Evolutionary conservation across 345 rosid species (phyloP), one percentile per base, ranked within the genome.

Genomic region (Hypericum perforatum): DNA sequence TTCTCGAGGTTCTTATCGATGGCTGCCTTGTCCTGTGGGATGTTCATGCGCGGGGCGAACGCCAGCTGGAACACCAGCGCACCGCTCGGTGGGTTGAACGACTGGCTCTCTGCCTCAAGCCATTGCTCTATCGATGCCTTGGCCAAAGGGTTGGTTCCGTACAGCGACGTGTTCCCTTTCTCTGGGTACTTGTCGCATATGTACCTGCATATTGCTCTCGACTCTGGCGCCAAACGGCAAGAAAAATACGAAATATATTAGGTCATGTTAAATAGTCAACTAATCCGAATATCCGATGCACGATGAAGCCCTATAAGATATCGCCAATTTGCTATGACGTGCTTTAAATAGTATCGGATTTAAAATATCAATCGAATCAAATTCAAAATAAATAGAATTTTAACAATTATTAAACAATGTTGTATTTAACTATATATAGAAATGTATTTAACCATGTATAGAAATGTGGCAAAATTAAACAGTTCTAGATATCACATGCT

Each of bases 91-190:
- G 86, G 84, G 56, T 72, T 65, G 57, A 71, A 85, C 64, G 65
- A 75, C 67, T 85, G 89, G 41, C 75, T 69, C 58, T 85, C 94
- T 1, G 81, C 87, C 53, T 85, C 94, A 36, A 79, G 16, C 94
- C 94, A 85, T n/a, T 79, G 89, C 44, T 85, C 94, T 50, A 85
- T 72, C 15, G 84, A 79, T n/a, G 94, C 89, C 63, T 79, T 79
- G 22, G 61, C 72, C 39, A 75, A 58, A 3, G 84, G 82, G 70
- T 77, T 74, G 36, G 74, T 68, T 6, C 82, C 81, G 51, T 64
- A 84, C 41, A 85, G 37, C 36, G 56, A 68, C 41, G 56, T 77
- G 76, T 74, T 76, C 37, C 89, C 94, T 46, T 57, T 79, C 8
- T 70, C 77, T 11, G 62, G 22, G 37, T 81, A 37, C 63, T 84